Evolutionary conservation across 768 basidiomycete species (phyloP).

Genomic region (Omphalotus guepiniiformis): DNA sequence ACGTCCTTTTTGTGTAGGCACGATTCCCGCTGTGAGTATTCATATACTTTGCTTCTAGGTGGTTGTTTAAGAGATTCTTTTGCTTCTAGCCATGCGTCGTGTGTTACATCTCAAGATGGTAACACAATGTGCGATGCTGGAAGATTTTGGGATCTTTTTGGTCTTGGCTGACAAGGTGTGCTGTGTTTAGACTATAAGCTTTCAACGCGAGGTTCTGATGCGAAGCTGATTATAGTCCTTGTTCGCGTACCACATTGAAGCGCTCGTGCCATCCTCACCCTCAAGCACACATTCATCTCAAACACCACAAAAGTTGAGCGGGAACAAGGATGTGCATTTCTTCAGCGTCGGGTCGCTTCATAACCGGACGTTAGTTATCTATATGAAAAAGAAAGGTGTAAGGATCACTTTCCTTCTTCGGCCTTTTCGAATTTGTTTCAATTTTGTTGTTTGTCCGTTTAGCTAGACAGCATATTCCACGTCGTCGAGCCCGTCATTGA

Average conservation of each 20-base stretch:
- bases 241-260: conserved; percentile 95
- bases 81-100: conserved; percentile 74
- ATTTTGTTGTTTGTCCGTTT: neutral
- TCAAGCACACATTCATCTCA: conserved; percentile 64
- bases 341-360: conserved; percentile 90
- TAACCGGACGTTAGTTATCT: conserved; percentile 86
- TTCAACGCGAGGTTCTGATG: neutral
- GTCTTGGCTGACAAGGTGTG: conserved; percentile 87
- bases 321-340: conserved; percentile 90
- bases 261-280: conserved; percentile 84
- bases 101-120: conserved; percentile 93
- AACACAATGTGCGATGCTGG: conserved; percentile 92
- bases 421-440: too few relatives aligned
- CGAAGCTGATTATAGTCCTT: conserved; percentile 54
- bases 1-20: too few relatives aligned
- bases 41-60: neutral
- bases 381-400: conserved; percentile 92
- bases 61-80: too few relatives aligned
- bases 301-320: conserved; percentile 87
- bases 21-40: conserved; percentile 70
- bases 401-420: conserved; percentile 9
- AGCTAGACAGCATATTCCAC: conserved; percentile 90
- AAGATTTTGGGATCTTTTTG: conserved; percentile 95
- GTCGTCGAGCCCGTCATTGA: conserved; percentile 96
- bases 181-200: neutral